Percentiles rank a stretch among this genome's conserved stretches.
phyloP scores from a whole-genome alignment of 2,329 filamentous ascomycete species.

The Dothideomycetes sp. region DNA sequence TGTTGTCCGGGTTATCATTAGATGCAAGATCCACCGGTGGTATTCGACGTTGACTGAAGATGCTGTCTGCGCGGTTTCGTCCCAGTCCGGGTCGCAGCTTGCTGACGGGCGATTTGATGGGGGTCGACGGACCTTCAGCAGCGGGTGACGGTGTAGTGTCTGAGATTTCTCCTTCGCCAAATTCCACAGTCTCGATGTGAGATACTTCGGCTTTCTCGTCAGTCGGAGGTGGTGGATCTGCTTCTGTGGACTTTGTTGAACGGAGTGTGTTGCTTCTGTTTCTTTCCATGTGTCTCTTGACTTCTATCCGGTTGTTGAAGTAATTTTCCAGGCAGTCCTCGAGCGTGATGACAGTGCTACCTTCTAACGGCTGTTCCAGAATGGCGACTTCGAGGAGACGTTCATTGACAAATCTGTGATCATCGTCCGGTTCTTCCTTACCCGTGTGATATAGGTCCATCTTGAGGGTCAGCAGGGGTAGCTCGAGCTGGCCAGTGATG shows the following conservation, averaged over 20 bases:
- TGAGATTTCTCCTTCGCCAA: constrained; percentile 14
- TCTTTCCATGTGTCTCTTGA: constrained; percentile 57
- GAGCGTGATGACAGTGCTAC: constrained; percentile 56
- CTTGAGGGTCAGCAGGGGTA: constrained; percentile 80
- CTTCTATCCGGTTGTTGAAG: constrained; percentile 88
- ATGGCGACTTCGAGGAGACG: constrained; percentile 82
- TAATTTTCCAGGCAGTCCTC: constrained; percentile 90
- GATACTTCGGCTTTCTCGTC: constrained; percentile 24
- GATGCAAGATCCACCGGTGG: constrained; percentile 22
- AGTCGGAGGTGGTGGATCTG: constrained; percentile 11
- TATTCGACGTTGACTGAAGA: constrained; percentile 35
- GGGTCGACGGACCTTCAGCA: constrained; percentile 10
- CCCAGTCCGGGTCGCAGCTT: constrained; percentile 23
- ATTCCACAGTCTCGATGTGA: constrained; percentile 34
- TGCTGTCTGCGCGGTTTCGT: constrained; percentile 35
- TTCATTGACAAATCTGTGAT: constrained; percentile 93
- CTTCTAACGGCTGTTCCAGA: constrained; percentile 57
- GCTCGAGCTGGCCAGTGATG: constrained; percentile 77
- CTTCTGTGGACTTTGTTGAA: constrained; percentile 29
- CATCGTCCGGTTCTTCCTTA: constrained; percentile 68
- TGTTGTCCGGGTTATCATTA: constrained; percentile 25
- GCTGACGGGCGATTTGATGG: constrained; percentile 18
- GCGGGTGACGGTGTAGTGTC: constrained; percentile 11
- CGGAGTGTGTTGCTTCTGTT: constrained; percentile 48
- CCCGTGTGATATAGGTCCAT: constrained; percentile 93